Evolutionary conservation across 805 yeast genomes (phyloP), one percentile per base, ranked within the genome.

Genomic region (Cyberlindnera xylosilytica): DNA sequence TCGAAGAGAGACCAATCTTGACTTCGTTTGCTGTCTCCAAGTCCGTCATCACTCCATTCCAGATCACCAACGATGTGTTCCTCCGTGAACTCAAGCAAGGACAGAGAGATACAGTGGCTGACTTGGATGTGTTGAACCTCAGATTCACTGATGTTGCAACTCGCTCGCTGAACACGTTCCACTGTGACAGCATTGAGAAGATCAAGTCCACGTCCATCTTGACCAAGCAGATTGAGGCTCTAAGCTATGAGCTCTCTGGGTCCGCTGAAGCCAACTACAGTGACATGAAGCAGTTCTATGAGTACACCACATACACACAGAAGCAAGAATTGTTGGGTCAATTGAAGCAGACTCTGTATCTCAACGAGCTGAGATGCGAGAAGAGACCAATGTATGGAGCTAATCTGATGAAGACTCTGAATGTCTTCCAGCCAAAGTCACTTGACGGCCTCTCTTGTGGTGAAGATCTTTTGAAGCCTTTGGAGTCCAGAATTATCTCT

Each of bases 1-100:
- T 93, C 65, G 99, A 93, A 61, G 97, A 90, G 6, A 73, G 99
- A 45, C 98, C 98, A 1, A 87, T 93, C 51, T 76, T 87, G 31
- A 93, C 99, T 0, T 90, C 98, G 2, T 82, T 87, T 59, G 85
- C 91, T 0, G 69, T 89, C 70, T 78, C 78, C 3, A 70, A 71
- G 36, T 77, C 88, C 1, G 88, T 86, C 5, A 66, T 74, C 3
- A 65, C 78, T 1, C 60, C 67, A 6, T 87, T 69, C 56, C 62
- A 62, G 19, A 50, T 61, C 12, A 65, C 67, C 22, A 78, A 76
- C 40, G 47, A 66, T 32, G 46, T 69, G 33, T 61, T 76, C 23
- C 57, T 65, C 38, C 67, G 61, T 35, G 51, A 61, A 28, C 24
- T 69, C 42, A 63, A 38, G 31, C 56, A 39, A 45, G 61, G 46